A percentile compares a stretch with the other conserved stretches of the same genome.
Evolutionary conservation across 2,329 filamentous ascomycete species (phyloP).

Genomic region (Hypomyces perniciosus): DNA sequence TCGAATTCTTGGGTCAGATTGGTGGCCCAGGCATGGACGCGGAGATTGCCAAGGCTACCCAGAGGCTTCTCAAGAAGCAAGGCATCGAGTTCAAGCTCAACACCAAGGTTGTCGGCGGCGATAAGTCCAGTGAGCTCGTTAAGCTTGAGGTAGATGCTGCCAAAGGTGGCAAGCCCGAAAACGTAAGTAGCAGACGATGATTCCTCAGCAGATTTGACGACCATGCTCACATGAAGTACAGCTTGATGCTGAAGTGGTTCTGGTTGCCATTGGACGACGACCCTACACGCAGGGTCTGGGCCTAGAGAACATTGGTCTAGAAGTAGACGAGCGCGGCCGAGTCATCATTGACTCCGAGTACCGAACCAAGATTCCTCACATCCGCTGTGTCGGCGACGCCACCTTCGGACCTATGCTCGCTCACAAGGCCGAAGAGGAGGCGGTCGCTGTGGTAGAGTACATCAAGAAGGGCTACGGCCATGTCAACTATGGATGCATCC

Average conservation of each 20-base stretch:
- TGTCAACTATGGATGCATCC: constrained; percentile 97
- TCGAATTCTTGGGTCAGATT: constrained; percentile 94
- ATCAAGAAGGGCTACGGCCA: constrained; percentile 97
- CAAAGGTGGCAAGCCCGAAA: constrained; percentile 94
- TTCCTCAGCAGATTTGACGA: constrained; percentile 1
- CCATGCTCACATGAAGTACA: constrained; percentile 31
- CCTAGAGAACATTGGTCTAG: constrained; percentile 88
- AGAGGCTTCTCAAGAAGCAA: constrained; percentile 94
- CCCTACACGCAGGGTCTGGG: constrained; percentile 90
- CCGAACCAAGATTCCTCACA: constrained; percentile 95
- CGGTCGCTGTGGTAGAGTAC: constrained; percentile 89
- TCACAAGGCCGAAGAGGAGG: constrained; percentile 99
- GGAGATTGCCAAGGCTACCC: constrained; percentile 83
- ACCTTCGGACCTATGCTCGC: constrained; percentile 99
- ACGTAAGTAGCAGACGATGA: constrained; percentile 46
- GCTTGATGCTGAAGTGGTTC: constrained; percentile 91
- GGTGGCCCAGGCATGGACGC: constrained; percentile 96
- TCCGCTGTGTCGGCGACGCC: constrained; percentile 90
- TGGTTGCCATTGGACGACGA: constrained; percentile 92
- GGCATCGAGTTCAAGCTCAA: constrained; percentile 97
- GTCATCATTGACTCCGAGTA: constrained; percentile 98
- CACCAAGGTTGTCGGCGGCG: constrained; percentile 88
- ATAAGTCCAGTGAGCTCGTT: constrained; percentile 69
- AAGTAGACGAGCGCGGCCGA: constrained; percentile 87
- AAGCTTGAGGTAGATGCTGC: constrained; percentile 83